These are phyloP conservation scores for Aspergillus sp. DNA, from an alignment of 2,329 filamentous ascomycete species.

Conservation along the genomic window DNA sequence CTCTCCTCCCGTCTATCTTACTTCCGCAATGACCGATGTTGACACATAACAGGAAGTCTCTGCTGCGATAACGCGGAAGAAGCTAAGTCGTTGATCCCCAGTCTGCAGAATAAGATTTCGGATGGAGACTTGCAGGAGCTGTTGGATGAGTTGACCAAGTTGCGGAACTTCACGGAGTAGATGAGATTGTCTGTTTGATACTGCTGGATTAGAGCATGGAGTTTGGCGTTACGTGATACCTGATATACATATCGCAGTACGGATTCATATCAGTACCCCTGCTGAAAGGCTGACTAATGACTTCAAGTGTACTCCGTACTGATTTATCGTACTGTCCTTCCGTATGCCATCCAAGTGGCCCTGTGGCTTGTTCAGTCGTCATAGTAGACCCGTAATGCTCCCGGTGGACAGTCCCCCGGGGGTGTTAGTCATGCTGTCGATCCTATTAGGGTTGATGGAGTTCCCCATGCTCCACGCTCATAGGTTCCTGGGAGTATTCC, in stretches of 20 bases:
- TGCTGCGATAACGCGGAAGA: slow-evolving; percentile 91
- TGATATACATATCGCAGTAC: neutral
- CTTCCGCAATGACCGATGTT: neutral
- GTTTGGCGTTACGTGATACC: slow-evolving; percentile 15
- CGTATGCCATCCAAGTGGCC: too few relatives aligned
- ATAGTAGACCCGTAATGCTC: too few relatives aligned
- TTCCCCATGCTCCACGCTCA: too few relatives aligned
- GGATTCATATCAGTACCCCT: too few relatives aligned
- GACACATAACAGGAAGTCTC: slow-evolving; percentile 58
- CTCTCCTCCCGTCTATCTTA: neutral
- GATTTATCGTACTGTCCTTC: too few relatives aligned
- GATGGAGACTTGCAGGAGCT: slow-evolving; percentile 83
- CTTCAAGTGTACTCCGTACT: too few relatives aligned
- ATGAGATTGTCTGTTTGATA: slow-evolving; percentile 2
- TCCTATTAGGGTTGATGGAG: too few relatives aligned
- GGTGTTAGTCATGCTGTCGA: too few relatives aligned
- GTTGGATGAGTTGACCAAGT: slow-evolving; percentile 82
- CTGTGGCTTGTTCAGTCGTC: too few relatives aligned
- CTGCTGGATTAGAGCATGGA: slow-evolving; percentile 16
- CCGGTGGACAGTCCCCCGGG: too few relatives aligned
- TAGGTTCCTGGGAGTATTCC: too few relatives aligned
- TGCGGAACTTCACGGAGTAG: slow-evolving; percentile 46
- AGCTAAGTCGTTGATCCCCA: slow-evolving; percentile 92
- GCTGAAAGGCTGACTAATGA: too few relatives aligned
- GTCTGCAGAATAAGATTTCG: slow-evolving; percentile 75